Percentiles rank a stretch among this genome's conserved stretches.
Evolutionary conservation across 78 protist species (phyloP).

Genomic region (Parvularia atlantis): DNA sequence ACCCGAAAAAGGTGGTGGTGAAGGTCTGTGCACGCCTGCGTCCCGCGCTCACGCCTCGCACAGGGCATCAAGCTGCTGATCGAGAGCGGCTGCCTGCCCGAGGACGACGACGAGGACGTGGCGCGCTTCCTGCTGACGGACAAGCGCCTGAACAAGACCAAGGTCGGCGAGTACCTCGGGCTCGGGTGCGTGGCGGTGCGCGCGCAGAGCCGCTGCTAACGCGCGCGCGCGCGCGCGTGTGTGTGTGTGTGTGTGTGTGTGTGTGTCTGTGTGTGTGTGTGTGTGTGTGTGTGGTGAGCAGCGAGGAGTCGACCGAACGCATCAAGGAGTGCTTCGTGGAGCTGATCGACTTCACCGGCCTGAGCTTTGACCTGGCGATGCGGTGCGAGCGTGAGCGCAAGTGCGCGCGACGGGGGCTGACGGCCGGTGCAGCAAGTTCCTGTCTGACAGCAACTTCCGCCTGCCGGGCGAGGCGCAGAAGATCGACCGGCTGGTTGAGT

Average conservation of each 20-base stretch:
- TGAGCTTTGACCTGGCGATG: constrained; percentile 20
- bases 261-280: constrained; percentile 7
- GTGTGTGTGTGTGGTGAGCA: neutral
- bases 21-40: no score
- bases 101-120: no score
- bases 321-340: neutral
- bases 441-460: no score
- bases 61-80: no score
- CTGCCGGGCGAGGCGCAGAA: constrained; percentile 71
- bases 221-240: neutral
- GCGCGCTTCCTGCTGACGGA: no score
- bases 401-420: no score
- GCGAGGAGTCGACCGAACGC: no score
- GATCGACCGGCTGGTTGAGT: constrained; percentile 57
- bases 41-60: no score
- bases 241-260: constrained; percentile 2
- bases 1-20: no score
- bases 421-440: no score
- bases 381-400: no score
- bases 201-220: neutral
- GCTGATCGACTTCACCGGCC: neutral
- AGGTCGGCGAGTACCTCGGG: neutral
- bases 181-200: neutral
- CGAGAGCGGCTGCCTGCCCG: no score
- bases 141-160: neutral